Percentiles rank a stretch among this genome's conserved stretches.
These are phyloP conservation scores for Coniochaeta hoffmannii DNA, from an alignment of 2,329 filamentous ascomycete species.

Conservation along the genomic window DNA sequence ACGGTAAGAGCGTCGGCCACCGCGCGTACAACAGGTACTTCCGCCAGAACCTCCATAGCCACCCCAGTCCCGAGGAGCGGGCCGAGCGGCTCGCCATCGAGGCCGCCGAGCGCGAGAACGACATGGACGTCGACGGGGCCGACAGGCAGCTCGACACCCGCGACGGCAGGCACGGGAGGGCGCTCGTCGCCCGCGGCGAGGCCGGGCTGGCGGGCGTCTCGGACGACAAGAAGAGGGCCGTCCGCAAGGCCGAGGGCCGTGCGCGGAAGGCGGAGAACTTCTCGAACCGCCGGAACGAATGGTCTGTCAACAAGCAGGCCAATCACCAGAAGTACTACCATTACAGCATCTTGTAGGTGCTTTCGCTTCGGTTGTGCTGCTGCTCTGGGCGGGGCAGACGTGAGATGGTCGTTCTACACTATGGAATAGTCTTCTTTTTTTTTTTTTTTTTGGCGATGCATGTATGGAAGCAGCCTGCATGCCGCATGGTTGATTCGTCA, in stretches of 20 bases:
- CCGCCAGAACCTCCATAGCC: slow-evolving; percentile 82
- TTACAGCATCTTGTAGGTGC: slow-evolving; percentile 22
- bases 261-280: slow-evolving; percentile 58
- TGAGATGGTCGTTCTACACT: not conserved
- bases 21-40: slow-evolving; percentile 82
- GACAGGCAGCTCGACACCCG: slow-evolving; percentile 2
- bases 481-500: not conserved
- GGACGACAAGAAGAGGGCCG: slow-evolving; percentile 7
- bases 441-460: not conserved
- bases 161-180: slow-evolving; percentile 11
- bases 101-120: slow-evolving; percentile 13
- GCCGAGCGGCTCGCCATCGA: slow-evolving; percentile 13
- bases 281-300: slow-evolving; percentile 56
- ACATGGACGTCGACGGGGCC: slow-evolving; percentile 14
- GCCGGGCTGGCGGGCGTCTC: slow-evolving; percentile 10
- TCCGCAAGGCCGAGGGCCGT: slow-evolving; percentile 50
- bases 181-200: slow-evolving; percentile 10
- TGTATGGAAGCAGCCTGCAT: not conserved
- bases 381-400: not conserved
- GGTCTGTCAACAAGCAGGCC: slow-evolving; percentile 61
- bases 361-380: not conserved
- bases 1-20: slow-evolving; percentile 83
- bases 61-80: slow-evolving; percentile 73
- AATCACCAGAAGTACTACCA: slow-evolving; percentile 66
- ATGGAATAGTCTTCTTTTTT: too few species aligned